These are phyloP conservation scores for Colletotrichum neosansevieriae DNA, from an alignment of 2,329 filamentous ascomycete species.

Conservation along the genomic window DNA sequence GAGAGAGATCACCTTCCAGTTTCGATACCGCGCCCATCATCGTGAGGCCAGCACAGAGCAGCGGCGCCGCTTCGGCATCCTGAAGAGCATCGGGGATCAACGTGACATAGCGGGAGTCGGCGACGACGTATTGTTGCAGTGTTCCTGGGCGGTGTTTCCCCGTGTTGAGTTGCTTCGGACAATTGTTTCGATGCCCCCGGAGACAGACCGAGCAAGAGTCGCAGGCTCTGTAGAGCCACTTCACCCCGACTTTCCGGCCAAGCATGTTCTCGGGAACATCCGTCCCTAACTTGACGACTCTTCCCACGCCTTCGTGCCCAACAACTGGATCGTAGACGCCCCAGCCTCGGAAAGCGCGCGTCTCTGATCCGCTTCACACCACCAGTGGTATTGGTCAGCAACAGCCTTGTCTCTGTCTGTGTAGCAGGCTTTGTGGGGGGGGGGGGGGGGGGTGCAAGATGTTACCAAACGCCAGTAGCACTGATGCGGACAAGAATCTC, in stretches of 20 bases:
- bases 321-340: constrained; percentile 45
- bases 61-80: constrained; percentile 44
- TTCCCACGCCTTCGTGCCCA: constrained; percentile 50
- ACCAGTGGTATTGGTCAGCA: neutral
- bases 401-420: too few relatives aligned
- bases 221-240: constrained; percentile 59
- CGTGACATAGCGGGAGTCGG: constrained; percentile 46
- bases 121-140: constrained; percentile 48
- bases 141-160: constrained; percentile 52
- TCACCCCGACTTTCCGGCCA: constrained; percentile 54
- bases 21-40: constrained; percentile 48
- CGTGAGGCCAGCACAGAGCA: constrained; percentile 50
- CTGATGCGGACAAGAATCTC: constrained; percentile 26
- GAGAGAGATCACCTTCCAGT: constrained; percentile 10
- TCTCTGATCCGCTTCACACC: constrained; percentile 45
- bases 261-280: constrained; percentile 46
- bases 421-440: neutral
- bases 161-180: constrained; percentile 55
- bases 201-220: constrained; percentile 51
- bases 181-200: constrained; percentile 53
- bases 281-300: constrained; percentile 47
- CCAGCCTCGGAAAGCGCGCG: constrained; percentile 47
- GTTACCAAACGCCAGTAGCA: constrained; percentile 23
- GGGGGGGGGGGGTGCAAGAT: neutral
- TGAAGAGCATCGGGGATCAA: constrained; percentile 42